A percentile compares a stretch with the other conserved stretches of the same genome.
These are phyloP conservation scores for Penicillium fimorum DNA, from an alignment of 495 filamentous ascomycete genomes.

Conservation along the genomic window DNA sequence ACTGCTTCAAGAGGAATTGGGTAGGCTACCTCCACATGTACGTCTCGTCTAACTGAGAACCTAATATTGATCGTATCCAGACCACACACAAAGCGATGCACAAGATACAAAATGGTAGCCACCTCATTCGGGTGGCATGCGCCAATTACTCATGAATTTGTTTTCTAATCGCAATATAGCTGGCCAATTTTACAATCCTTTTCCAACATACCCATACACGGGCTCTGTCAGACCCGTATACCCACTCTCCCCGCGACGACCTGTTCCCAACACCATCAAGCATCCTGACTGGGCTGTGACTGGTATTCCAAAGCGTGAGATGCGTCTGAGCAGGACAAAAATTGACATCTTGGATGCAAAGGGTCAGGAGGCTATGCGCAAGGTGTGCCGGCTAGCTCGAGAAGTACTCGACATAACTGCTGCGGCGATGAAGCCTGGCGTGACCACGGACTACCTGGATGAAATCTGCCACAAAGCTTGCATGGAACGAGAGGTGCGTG, in stretches of 20 bases:
- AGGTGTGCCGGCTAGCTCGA: conserved; percentile 69
- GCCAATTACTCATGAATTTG: conserved; percentile 34
- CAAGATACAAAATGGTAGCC: conserved; percentile 44
- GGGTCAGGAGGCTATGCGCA: conserved; percentile 71
- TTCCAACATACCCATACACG: conserved; percentile 72
- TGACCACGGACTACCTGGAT: conserved; percentile 82
- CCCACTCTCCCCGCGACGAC: conserved; percentile 62
- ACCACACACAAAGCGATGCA: conserved; percentile 64
- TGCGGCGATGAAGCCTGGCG: conserved; percentile 63
- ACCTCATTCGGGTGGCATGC: conserved; percentile 53
- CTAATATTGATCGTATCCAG: conserved; percentile 69
- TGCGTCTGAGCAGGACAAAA: conserved; percentile 57
- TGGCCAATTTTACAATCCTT: conserved; percentile 70
- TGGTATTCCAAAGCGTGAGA: conserved; percentile 67
- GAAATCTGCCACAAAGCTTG: conserved; percentile 80
- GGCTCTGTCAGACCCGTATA: conserved; percentile 71
- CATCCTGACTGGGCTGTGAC: conserved; percentile 69
- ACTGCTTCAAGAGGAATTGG: conserved; percentile 92
- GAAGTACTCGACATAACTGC: conserved; percentile 81
- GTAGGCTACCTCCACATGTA: conserved; percentile 44
- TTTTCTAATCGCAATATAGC: conserved; percentile 70
- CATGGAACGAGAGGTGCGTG: conserved; percentile 69
- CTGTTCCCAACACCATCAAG: conserved; percentile 65
- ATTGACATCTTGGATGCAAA: conserved; percentile 63
- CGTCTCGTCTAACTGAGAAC: conserved; percentile 16